Conservation (phyloP, 2,329 filamentous ascomycete genomes). For the Paraconiothyrium sp. region DNA sequence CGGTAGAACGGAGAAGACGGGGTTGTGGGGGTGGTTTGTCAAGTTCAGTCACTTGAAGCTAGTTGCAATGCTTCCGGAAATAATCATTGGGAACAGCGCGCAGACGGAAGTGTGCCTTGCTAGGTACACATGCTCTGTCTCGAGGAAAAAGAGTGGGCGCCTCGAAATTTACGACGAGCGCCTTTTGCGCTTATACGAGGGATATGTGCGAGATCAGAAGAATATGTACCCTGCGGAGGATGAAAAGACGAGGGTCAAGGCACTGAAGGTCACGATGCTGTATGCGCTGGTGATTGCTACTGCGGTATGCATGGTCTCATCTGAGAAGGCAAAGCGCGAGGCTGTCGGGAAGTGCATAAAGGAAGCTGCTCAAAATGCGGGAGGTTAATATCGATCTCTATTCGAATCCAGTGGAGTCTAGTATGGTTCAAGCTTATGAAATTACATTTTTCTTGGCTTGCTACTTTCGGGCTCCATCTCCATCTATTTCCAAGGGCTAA, state of each 20-base stretch:
- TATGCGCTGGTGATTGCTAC: slow-evolving; percentile 46
- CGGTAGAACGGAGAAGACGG: slow-evolving; percentile 33
- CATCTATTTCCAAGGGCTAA: no score
- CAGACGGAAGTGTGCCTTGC: slow-evolving; percentile 36
- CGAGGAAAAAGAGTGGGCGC: slow-evolving; percentile 36
- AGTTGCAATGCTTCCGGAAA: slow-evolving; percentile 24
- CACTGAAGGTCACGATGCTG: slow-evolving; percentile 33
- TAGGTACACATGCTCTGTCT: slow-evolving; percentile 39
- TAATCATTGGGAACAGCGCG: neutral
- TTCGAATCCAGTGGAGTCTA: no score
- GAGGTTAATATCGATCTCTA: slow-evolving; percentile 10
- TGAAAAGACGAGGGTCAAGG: slow-evolving; percentile 16
- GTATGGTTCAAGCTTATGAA: no score
- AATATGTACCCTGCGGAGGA: neutral
- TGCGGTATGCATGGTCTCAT: slow-evolving; percentile 44
- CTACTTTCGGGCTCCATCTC: no score
- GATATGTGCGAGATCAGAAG: slow-evolving; percentile 17
- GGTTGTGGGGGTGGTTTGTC: slow-evolving; percentile 33
- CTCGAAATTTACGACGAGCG: slow-evolving; percentile 39
- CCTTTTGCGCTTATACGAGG: slow-evolving; percentile 29
- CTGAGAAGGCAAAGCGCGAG: slow-evolving; percentile 47
- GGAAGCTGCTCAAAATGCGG: slow-evolving; percentile 20
- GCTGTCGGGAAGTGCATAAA: slow-evolving; percentile 25
- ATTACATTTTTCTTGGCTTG: no score
- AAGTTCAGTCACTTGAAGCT: slow-evolving; percentile 46